A percentile compares a stretch with the other conserved stretches of the same genome.
These are phyloP conservation scores for Ganoderma leucocontextum DNA, from an alignment of 1,284 basidiomycete genomes.

Conservation along the genomic window DNA sequence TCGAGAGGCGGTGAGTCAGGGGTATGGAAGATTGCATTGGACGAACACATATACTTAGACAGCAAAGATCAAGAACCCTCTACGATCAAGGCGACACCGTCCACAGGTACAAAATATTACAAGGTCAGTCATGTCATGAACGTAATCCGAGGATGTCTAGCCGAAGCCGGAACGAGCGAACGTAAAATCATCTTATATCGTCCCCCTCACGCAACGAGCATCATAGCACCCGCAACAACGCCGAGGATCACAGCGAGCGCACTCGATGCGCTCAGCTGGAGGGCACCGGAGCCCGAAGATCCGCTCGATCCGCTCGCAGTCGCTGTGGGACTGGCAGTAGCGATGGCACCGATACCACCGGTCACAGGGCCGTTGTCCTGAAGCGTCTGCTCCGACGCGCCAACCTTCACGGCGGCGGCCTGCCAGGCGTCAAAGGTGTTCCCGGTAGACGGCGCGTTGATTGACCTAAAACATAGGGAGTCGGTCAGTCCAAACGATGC, in stretches of 20 bases:
- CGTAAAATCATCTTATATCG: slow-evolving; percentile 11
- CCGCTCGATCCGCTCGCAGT: slow-evolving; percentile 27
- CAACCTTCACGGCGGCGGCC: slow-evolving; percentile 54
- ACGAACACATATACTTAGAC: slow-evolving; percentile 1
- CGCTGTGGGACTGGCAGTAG: slow-evolving; percentile 42
- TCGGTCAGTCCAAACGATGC: not conserved
- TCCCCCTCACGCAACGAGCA: slow-evolving; percentile 22
- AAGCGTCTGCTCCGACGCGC: slow-evolving; percentile 46
- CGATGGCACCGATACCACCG: slow-evolving; percentile 53
- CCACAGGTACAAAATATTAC: slow-evolving; percentile 11
- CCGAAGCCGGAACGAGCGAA: not conserved
- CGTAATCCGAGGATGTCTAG: slow-evolving; percentile 20
- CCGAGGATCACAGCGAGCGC: slow-evolving; percentile 18
- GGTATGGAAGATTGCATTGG: slow-evolving; percentile 19
- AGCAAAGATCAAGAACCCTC: slow-evolving; percentile 8
- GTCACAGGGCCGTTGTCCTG: slow-evolving; percentile 47
- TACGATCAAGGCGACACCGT: slow-evolving; percentile 13
- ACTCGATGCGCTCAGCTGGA: slow-evolving; percentile 17
- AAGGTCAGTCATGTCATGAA: slow-evolving; percentile 7
- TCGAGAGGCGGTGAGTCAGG: not conserved
- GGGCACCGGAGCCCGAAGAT: slow-evolving; percentile 19
- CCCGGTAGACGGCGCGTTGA: slow-evolving; percentile 66
- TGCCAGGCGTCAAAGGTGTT: slow-evolving; percentile 61
- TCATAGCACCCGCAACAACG: slow-evolving; percentile 16
- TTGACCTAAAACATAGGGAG: slow-evolving; percentile 45